Evolutionary conservation across 78 protist genomes (phyloP), one percentile per base, ranked within the genome.

Genomic region (Dictyostelium brefeldianum): DNA sequence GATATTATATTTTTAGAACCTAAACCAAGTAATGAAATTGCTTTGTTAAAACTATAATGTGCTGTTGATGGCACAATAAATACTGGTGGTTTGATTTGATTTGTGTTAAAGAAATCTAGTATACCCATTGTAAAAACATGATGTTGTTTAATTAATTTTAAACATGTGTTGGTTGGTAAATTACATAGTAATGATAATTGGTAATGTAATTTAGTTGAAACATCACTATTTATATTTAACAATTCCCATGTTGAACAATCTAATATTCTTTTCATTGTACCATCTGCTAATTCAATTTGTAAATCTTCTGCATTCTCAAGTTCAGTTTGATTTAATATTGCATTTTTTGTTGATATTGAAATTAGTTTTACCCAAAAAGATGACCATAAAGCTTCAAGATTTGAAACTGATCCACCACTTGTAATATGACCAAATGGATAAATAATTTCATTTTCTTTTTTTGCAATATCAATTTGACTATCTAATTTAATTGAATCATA

Each of bases 301-400:
- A 67, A 31, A 1, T 31, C 3, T 5, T 31, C 31, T 4, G 48
- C 12, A 31, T 31, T 14, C 0, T 18, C n/a, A n/a, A 71, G n/a
- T 20, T 43, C 79, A 9, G 2, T 4, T 43, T 71, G 29, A 46
- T 41, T 29, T 46, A 41, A 43, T 10, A 71, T 10, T 71, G 81
- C 65, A 46, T 77, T 27, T 27, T 46, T 50, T 0, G 51, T 50
- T 27, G 65, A 10, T 3, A 77, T 15, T 27, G 81, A 65, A 15
- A 77, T 27, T 50, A 46, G 51, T 50, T 77, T 77, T 14, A 50
- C 64, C 46, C 57, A 77, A 27, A n/a, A 77, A 27, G 48, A 14
- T 7, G 51, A 25, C 81, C 81, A 77, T 15, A 54, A 36, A 6
- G 81, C 81, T 77, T 77, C 81, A 51, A 50, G 25, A 6, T 77